Percentiles rank a stretch among this genome's conserved stretches.
These are phyloP conservation scores for Aspergillus asperescens DNA, from an alignment of 495 filamentous ascomycete species.

Conservation along the genomic window DNA sequence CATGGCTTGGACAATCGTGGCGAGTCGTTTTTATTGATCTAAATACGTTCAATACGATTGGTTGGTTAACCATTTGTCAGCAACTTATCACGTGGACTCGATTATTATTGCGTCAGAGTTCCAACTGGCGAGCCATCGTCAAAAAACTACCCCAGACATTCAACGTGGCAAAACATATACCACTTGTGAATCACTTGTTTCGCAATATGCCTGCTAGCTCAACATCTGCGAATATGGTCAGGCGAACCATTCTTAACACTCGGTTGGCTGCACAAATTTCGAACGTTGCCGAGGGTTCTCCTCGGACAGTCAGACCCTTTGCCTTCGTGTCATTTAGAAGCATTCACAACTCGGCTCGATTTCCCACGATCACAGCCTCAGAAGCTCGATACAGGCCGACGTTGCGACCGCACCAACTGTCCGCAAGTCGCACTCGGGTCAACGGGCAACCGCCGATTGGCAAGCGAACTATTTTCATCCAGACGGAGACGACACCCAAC, in stretches of 20 bases:
- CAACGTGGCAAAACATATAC: not conserved
- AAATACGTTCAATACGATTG: slow-evolving; percentile 27
- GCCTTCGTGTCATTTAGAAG: slow-evolving; percentile 30
- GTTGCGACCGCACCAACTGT: slow-evolving; percentile 44
- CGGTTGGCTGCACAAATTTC: slow-evolving; percentile 27
- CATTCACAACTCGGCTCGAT: slow-evolving; percentile 35
- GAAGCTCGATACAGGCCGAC: slow-evolving; percentile 43
- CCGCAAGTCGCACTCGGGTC: slow-evolving; percentile 26
- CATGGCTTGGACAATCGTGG: no score
- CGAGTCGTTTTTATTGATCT: not conserved
- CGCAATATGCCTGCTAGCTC: slow-evolving; percentile 32
- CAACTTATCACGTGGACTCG: slow-evolving; percentile 25
- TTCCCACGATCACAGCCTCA: slow-evolving; percentile 48
- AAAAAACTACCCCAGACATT: slow-evolving; percentile 1
- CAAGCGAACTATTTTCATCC: slow-evolving; percentile 88
- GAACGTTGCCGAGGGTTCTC: slow-evolving; percentile 21
- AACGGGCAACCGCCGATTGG: slow-evolving; percentile 35
- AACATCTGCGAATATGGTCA: slow-evolving; percentile 34
- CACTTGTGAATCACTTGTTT: not conserved
- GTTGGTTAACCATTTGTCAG: slow-evolving; percentile 31
- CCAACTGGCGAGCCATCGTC: slow-evolving; percentile 4
- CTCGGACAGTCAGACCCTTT: slow-evolving; percentile 26
- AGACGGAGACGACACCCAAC: slow-evolving; percentile 92
- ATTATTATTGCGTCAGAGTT: slow-evolving; percentile 39
- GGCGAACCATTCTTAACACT: slow-evolving; percentile 26